phyloP scores from a whole-genome alignment of 495 filamentous ascomycete species.

The Schizothecium vesticola region DNA sequence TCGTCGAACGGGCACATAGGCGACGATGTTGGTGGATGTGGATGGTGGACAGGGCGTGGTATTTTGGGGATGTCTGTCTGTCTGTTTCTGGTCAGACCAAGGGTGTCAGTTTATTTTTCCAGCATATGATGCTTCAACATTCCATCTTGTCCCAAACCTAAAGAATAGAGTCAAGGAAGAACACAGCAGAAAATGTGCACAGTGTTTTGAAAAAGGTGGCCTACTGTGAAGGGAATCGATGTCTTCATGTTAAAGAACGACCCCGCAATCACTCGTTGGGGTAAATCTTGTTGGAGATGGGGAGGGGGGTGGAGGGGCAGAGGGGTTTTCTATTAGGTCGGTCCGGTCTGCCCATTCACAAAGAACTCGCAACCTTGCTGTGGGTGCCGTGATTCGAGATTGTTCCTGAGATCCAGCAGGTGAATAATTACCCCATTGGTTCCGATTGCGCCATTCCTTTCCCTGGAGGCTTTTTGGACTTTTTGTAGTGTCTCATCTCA shows the following conservation, averaged over 20 bases:
- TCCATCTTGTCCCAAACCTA: background rate
- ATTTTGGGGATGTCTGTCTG: background rate
- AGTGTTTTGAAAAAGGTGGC: background rate
- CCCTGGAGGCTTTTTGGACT: background rate
- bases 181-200: background rate
- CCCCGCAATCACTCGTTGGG: background rate
- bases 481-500: background rate
- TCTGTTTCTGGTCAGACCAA: background rate
- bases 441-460: background rate
- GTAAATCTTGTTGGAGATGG: background rate
- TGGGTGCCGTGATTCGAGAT: background rate
- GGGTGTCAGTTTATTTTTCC: background rate
- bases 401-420: background rate
- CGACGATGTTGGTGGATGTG: no score
- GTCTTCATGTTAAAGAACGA: background rate
- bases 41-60: background rate
- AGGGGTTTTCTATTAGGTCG: background rate
- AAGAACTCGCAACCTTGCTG: background rate
- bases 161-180: background rate
- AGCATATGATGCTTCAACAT: background rate
- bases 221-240: background rate
- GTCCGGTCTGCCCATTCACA: background rate
- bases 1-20: no score
- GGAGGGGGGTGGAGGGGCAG: background rate
- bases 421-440: slow-evolving; percentile 2